Base-by-base conservation (phyloP, 2,329 filamentous ascomycete genomes). In the Aureobasidium sp. region DNA sequence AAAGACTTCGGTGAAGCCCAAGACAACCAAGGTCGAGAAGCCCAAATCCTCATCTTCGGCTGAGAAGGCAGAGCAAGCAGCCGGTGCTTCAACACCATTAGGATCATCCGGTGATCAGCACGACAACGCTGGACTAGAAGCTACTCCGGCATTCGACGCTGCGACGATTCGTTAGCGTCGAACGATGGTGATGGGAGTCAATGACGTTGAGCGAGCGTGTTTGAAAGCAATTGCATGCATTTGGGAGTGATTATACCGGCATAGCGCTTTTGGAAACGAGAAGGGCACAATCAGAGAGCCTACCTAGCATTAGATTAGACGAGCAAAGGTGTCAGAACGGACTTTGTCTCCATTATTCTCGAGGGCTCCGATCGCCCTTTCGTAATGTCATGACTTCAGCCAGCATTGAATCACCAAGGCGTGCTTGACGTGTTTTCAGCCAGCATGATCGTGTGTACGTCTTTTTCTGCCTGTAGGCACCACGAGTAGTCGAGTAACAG, bases 61-160 rank as follows among this genome's bases (percentile, higher is more conserved):
- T 25, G 44, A 49, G 17, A 36, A 47, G 34, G 6, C 15, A n/a
- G 53, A 51, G 6, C 51, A 42, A 27, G 42, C 61, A 37, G 52
- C 61, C 8, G 62, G 53, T 34, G 55, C 41, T 36, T 58, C 53
- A 11, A 60, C 62, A n/a, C 62, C 56, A 29, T 37, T 55, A 29
- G 39, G 31, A 45, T 17, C 36, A 12, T 20, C 15, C 12, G 42
- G 39, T 22, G 61, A 42, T 5, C 47, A 48, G 15, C 41, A 57
- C 25, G 45, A 22, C 22, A 52, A 39, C 17, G 25, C 29, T 11
- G 47, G n/a, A 27, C 17, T 53, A 15, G 62, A 63, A 22, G 62
- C 45, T 8, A 63, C 62, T 34, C 62, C 62, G 4, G 62, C 62
- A 34, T 63, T 63, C 22, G 56, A 63, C 31, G 22, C 45, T 15